Conservation (phyloP, 2,329 filamentous ascomycete species). For the Alternaria viburni region DNA sequence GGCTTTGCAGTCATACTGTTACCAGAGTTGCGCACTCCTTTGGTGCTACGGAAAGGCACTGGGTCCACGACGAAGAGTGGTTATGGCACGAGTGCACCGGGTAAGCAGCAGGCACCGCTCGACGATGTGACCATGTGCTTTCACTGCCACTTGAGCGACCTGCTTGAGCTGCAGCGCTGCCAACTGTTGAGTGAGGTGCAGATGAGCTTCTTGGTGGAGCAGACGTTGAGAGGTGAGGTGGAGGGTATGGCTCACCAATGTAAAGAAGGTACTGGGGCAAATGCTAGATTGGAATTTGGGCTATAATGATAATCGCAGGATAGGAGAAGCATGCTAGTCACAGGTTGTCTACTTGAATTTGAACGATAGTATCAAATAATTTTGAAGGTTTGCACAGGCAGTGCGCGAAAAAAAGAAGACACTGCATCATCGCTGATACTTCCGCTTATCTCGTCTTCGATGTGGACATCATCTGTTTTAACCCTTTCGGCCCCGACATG, state of each 20-base stretch:
- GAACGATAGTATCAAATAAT: not conserved
- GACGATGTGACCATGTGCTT: conserved; percentile 10
- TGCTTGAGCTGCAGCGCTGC: conserved; percentile 20
- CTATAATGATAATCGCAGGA: no score
- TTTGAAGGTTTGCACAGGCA: not conserved
- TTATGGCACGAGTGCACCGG: not conserved
- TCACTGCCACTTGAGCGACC: conserved; percentile 21
- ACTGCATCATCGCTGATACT: not conserved
- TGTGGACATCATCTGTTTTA: not conserved
- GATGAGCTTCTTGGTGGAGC: conserved; percentile 10
- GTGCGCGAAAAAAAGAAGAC: not conserved
- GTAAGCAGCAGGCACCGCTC: not conserved
- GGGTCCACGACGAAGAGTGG: not conserved
- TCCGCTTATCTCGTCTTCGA: not conserved
- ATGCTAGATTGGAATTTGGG: conserved; percentile 2
- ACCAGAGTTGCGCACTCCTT: conserved; percentile 6
- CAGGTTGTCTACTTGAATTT: no score
- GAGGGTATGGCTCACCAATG: conserved; percentile 5
- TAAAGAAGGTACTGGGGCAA: not conserved
- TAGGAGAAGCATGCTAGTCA: no score
- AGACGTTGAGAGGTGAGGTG: conserved; percentile 1
- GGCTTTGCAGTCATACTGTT: conserved; percentile 16
- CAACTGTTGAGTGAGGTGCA: conserved; percentile 12
- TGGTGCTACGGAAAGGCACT: not conserved
- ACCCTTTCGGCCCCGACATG: not conserved